Percentiles rank a stretch among this genome's conserved stretches.
Evolutionary conservation across 306 rosid species (phyloP).

Genomic region (Lupinus albus): DNA sequence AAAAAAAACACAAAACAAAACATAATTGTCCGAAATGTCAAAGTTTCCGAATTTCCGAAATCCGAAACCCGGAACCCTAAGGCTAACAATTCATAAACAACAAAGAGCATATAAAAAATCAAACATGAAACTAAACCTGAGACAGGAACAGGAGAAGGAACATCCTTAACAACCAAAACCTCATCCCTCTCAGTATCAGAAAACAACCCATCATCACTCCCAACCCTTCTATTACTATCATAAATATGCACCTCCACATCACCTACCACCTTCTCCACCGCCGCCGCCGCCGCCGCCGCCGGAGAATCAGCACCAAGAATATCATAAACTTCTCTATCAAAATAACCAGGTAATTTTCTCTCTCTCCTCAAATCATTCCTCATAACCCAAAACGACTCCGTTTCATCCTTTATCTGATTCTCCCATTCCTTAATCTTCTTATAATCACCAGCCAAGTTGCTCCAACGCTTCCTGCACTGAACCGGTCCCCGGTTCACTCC

Average conservation of each 20-base stretch:
- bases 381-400: constrained; percentile 96
- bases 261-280: constrained; percentile 35
- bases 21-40: too few relatives aligned
- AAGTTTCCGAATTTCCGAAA: too few relatives aligned
- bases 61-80: too few relatives aligned
- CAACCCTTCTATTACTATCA: constrained; percentile 61
- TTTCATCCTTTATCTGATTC: constrained; percentile 63
- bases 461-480: constrained; percentile 99
- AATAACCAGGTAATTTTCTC: constrained; percentile 87
- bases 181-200: constrained; percentile 81
- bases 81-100: too few relatives aligned
- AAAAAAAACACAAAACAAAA: background rate
- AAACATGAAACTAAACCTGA: constrained; percentile 47
- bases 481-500: constrained; percentile 97
- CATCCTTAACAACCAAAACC: constrained; percentile 41
- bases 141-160: constrained; percentile 59
- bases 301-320: constrained; percentile 70
- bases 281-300: constrained; percentile 37
- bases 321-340: constrained; percentile 86
- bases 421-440: constrained; percentile 99
- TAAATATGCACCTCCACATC: constrained; percentile 54
- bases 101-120: background rate
- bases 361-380: constrained; percentile 91
- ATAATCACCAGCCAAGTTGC: constrained; percentile 93
- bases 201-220: constrained; percentile 73